phyloP scores from a whole-genome alignment of 1,284 basidiomycete species.

The Trichosporon ovoides region DNA sequence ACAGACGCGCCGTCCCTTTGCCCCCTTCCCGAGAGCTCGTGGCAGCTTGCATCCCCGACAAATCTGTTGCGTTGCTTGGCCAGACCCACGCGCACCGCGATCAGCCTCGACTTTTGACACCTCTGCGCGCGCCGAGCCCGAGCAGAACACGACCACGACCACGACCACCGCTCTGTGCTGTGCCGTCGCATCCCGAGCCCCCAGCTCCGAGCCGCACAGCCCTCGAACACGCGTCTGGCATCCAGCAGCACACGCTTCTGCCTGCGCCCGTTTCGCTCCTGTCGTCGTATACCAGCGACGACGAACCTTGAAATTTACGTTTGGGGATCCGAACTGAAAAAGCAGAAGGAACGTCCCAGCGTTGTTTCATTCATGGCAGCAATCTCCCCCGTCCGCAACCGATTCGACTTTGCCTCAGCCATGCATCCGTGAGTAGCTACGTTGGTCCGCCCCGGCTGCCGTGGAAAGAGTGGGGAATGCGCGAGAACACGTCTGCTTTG shows the following conservation, averaged over 20 bases:
- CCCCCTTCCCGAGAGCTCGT: background rate
- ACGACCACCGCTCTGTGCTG: too few relatives aligned
- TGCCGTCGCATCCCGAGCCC: too few relatives aligned
- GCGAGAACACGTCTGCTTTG: background rate
- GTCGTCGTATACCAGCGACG: background rate
- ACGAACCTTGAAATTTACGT: constrained; percentile 4
- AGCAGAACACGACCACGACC: too few relatives aligned
- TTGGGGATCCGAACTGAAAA: background rate
- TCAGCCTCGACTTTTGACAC: too few relatives aligned
- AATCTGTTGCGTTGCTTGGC: background rate
- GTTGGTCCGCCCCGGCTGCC: background rate
- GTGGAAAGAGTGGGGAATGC: background rate
- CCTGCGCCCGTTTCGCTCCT: background rate
- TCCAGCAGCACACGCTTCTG: background rate
- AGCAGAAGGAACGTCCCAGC: background rate
- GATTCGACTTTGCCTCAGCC: constrained; percentile 21
- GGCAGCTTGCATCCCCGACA: background rate
- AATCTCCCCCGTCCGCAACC: constrained; percentile 16
- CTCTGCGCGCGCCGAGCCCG: too few relatives aligned
- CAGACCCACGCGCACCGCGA: too few relatives aligned
- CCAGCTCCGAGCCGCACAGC: too few relatives aligned
- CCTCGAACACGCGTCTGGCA: background rate
- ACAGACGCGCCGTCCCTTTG: constrained; percentile 2
- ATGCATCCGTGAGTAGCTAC: constrained; percentile 22
- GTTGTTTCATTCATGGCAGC: constrained; percentile 12